A percentile compares a stretch with the other conserved stretches of the same genome.
Evolutionary conservation across 768 basidiomycete genomes (phyloP).

Genomic region (Rhizopogon vesiculosus): DNA sequence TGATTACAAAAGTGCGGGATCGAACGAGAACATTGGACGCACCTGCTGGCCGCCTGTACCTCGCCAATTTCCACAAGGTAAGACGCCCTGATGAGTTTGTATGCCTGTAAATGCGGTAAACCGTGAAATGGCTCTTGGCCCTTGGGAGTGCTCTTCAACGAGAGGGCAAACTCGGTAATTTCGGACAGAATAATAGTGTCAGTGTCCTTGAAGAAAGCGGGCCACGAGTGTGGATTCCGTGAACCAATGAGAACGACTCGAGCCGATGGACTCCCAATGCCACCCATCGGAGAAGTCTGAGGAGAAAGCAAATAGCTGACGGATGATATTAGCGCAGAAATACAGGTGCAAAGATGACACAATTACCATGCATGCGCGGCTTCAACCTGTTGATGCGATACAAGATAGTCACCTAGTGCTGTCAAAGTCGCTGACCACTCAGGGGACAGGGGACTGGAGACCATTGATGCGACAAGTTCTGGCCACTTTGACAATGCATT

Average conservation of each 20-base stretch:
- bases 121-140: constrained; percentile 86
- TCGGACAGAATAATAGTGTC: constrained; percentile 86
- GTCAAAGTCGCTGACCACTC: constrained; percentile 76
- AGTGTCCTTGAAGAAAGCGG: constrained; percentile 55
- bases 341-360: background rate
- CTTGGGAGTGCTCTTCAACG: constrained; percentile 65
- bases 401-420: constrained; percentile 80
- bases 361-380: constrained; percentile 91
- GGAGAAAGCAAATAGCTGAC: constrained; percentile 82
- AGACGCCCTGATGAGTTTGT: constrained; percentile 75
- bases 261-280: constrained; percentile 59
- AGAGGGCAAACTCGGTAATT: constrained; percentile 86
- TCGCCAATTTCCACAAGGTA: constrained; percentile 81
- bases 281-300: constrained; percentile 70
- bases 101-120: constrained; percentile 82
- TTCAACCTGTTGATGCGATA: constrained; percentile 64
- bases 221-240: constrained; percentile 45
- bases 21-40: background rate
- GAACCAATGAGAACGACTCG: constrained; percentile 75
- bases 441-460: constrained; percentile 61
- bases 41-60: constrained; percentile 73
- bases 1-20: constrained; percentile 8
- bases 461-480: constrained; percentile 80
- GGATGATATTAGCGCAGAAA: constrained; percentile 4
- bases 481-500: constrained; percentile 76